Conservation (phyloP, 495 filamentous ascomycete species). For the Hypoxylon fuscum region DNA sequence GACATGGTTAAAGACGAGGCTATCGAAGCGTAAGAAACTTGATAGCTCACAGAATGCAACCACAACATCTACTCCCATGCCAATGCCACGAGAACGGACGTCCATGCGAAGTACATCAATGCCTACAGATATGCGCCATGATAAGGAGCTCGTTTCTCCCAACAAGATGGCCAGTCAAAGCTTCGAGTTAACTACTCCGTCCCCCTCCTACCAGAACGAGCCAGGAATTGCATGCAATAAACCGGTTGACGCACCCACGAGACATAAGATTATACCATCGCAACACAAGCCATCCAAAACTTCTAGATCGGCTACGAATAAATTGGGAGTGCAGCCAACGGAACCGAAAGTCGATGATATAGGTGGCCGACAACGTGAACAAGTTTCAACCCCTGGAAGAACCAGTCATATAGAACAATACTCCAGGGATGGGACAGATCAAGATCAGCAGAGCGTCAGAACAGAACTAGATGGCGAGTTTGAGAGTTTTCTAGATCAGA, state of each 20-base stretch:
- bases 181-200: conserved; percentile 40
- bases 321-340: neutral
- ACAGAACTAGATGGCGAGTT: conserved; percentile 11
- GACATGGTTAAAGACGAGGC: conserved; percentile 39
- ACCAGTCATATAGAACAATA: no score
- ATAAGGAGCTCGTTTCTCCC: neutral
- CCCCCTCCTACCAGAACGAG: conserved; percentile 27
- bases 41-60: conserved; percentile 22
- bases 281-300: neutral
- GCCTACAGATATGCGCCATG: neutral
- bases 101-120: conserved; percentile 13
- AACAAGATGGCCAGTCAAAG: conserved; percentile 24
- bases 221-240: neutral
- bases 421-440: neutral
- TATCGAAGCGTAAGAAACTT: conserved; percentile 34
- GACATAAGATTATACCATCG: neutral
- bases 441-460: conserved; percentile 4
- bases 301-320: neutral
- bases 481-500: conserved; percentile 35
- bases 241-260: neutral
- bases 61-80: conserved; percentile 33
- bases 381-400: neutral
- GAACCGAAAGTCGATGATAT: neutral
- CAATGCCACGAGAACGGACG: conserved; percentile 4
- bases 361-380: neutral